Percentiles rank a stretch among this genome's conserved stretches.
Evolutionary conservation across 2,329 filamentous ascomycete genomes (phyloP).

Genomic region (Cucurbitaria berberidis): DNA sequence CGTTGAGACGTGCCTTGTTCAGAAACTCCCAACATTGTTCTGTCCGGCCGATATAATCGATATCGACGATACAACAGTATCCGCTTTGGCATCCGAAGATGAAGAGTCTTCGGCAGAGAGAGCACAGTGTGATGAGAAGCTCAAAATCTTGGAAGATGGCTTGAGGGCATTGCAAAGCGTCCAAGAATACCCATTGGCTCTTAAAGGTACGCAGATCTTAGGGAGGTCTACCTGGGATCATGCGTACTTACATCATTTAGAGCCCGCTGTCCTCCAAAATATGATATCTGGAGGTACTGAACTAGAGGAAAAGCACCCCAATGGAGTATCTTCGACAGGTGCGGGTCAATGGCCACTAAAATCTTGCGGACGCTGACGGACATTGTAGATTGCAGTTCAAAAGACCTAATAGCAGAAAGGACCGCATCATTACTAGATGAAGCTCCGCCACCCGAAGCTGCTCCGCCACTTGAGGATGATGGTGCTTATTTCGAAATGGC

Average conservation of each 20-base stretch:
- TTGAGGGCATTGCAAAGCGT: slow-evolving; percentile 12
- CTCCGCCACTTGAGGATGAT: too few relatives aligned
- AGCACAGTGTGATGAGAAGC: slow-evolving; percentile 16
- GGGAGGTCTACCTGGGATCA: background rate
- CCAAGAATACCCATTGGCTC: background rate
- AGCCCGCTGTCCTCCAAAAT: background rate
- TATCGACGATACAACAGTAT: slow-evolving; percentile 17
- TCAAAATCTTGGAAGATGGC: slow-evolving; percentile 23
- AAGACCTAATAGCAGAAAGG: too few relatives aligned
- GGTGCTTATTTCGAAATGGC: too few relatives aligned
- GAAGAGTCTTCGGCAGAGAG: slow-evolving; percentile 22
- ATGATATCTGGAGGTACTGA: background rate
- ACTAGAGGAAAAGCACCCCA: background rate
- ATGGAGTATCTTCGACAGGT: too few relatives aligned
- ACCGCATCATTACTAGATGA: too few relatives aligned
- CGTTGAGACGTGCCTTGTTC: slow-evolving; percentile 45
- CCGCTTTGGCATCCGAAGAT: slow-evolving; percentile 20
- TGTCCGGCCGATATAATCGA: slow-evolving; percentile 29
- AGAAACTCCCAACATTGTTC: slow-evolving; percentile 37
- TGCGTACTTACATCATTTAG: background rate
- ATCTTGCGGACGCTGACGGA: too few relatives aligned
- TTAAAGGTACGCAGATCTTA: background rate
- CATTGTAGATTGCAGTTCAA: too few relatives aligned
- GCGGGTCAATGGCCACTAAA: too few relatives aligned
- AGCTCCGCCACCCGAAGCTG: too few relatives aligned